Evolutionary conservation across 1,284 basidiomycete genomes (phyloP), one percentile per base, ranked within the genome.

Genomic region (Afroboletus lepidellus): DNA sequence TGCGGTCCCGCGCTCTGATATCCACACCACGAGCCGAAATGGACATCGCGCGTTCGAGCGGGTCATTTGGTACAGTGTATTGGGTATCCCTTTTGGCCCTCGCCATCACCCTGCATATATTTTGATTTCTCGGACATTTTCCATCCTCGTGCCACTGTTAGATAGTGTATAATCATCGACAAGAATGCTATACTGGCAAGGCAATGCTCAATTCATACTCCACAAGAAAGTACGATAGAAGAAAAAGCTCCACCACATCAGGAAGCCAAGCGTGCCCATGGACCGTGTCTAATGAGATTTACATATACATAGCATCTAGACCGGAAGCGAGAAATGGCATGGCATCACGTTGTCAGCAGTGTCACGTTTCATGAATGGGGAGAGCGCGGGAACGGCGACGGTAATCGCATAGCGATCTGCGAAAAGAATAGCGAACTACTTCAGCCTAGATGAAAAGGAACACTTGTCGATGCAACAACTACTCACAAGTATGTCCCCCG

Each of bases 161-260:
- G 32, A 48, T 58, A 32, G 15, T 21, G 12, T 24, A 59, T 56
- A 41, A 39, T 51, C 7, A 39, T 33, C 11, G 16, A 39, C 36
- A 12, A 12, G 5, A 9, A 2, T 5, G 16, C 2, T 20, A 36
- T 38, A 38, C 9, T 6, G 12, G 21, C 20, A 23, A 21, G 8
- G 20, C 36, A 11, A 5, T 9, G 36, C 33, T 36, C 8, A n/a
- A 18, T 34, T 34, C n/a, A 34, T n/a, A 16, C 16, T 18, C 16
- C 16, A 18, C 8, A 18, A 20, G 6, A 34, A 13, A n/a, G 15
- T 11, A 29, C 27, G 13, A 13, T 12, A 18, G 9, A 34, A 18
- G 9, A 36, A 20, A 36, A 23, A 37, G 29, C 7, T 4, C 11
- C 24, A n/a, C 12, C 25, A 11, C 24, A 9, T 32, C 16, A 2